Evolutionary conservation across 2,329 filamentous ascomycete genomes (phyloP), one percentile per base, ranked within the genome.

Genomic region (Basipetospora chlamydospora): DNA sequence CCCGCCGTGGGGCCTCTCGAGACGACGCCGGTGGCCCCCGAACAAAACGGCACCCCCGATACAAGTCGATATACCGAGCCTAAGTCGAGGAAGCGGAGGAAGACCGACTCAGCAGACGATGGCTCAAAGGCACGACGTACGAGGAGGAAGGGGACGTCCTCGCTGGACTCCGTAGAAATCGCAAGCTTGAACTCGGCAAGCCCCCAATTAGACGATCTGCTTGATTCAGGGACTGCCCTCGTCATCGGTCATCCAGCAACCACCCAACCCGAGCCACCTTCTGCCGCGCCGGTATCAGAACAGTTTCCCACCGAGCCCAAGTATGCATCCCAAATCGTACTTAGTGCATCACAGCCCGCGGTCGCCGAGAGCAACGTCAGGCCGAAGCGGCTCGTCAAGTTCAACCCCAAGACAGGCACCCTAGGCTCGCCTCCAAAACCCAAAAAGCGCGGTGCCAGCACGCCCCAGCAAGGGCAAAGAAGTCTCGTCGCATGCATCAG

Each of bases 401-500:
- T 76, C 45, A 76, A 78, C 42, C 60, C 62, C 1, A 70, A 64
- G 41, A 77, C 73, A 2, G 73, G 73, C 5, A 78, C 73, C 2
- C 65, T 77, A 34, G 71, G 73, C 4, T 72, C 73, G 4, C 71
- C 75, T 0, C 73, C 73, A 1, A 69, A 64, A 33, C 58, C 62
- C 3, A 80, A 74, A 44, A 33, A 9, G n/a, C n/a, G n/a, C n/a
- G n/a, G n/a, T n/a, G n/a, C n/a, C n/a, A 30, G 15, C 28, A 1
- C 33, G 26, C 22, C 16, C n/a, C 17, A 30, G 15, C 26, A 28
- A 12, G 17, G 9, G 28, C 28, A 6, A 33, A 11, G 22, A 20
- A 46, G 49, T 52, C 46, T 42, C 53, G 11, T 81, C 5, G 65
- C 76, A 2, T 56, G 58, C 10, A 63, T 85, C 22, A 63, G 57